Evolutionary conservation across 1,139 yeast species (phyloP), one percentile per base, ranked within the genome.

Genomic region (Pichia sp.): DNA sequence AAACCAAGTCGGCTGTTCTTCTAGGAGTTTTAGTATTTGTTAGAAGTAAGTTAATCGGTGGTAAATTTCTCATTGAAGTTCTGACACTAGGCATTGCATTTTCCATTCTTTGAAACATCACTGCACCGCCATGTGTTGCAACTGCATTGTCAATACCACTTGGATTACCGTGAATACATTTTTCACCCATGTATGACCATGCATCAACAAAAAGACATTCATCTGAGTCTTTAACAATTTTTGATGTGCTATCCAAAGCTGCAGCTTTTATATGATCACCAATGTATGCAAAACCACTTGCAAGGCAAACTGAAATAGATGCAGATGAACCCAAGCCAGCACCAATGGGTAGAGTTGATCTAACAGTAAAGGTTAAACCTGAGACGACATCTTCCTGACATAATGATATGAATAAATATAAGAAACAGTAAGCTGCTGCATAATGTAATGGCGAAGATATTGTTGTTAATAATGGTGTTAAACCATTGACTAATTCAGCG

Each of bases 321-420:
- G 97, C 98, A 44, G 96, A 86, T 0, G 96, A 87, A 0, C 99
- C 99, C 45, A 92, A 72, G 0, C 99, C 99, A 1, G 98, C 97
- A 27, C 99, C 97, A 47, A 92, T 85, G 0, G 99, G 98, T 46
- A 90, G 71, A 0, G 95, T 82, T 0, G 96, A 86, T 49, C 92
- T 76, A 25, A 88, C 80, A 7, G 80, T 73, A 64, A 83, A 88
- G 26, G 72, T 73, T 55, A 72, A 63, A 0, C 88, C 89, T 1
- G 86, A 86, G 0, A 72, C 72, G 1, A 72, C 67, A 0, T 66
- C 59, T 9, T 70, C 69, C 7, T 64, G 56, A 59, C 90, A 80
- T 46, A 89, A 66, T 47, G 76, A 76, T 45, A 79, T 64, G 62
- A 82, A 87, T 42, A 92, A 68, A 66, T 90, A 92, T 40, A 92